Evolutionary conservation across 2,329 filamentous ascomycete genomes (phyloP), one percentile per base, ranked within the genome.

Genomic region (Sporothrix luriei): DNA sequence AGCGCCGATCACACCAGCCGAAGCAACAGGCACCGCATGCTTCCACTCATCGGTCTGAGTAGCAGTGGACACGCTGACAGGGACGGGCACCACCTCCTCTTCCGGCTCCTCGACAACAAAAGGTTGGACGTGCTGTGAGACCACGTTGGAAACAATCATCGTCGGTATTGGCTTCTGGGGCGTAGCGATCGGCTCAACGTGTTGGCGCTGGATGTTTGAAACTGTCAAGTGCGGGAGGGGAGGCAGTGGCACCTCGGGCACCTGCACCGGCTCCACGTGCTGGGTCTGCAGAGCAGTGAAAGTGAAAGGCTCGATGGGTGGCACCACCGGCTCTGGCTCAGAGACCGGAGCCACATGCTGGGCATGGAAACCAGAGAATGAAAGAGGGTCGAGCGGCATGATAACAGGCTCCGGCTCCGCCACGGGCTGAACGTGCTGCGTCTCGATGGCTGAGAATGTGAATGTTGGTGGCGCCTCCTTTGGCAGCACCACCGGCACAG

Each of bases 351-450:
- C 66, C n/a, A 71, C 66, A 9, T 75, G 71, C 71, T 80, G 75
- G 2, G 76, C 73, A 43, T 75, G 67, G 65, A 82, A 76, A 29
- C 75, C 72, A 0, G 80, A 71, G 3, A 73, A 10, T 11, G 33
- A 65, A 26, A 73, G 68, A 21, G 66, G 57, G n/a, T 65, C 69
- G 2, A 57, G 61, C 3, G 69, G 61, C 9, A 66, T 66, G 16
- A 68, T 29, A 29, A 68, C 51, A 11, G 48, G 70, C 68, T 77
- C 77, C 3, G 78, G 72, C 68, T 83, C 83, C 38, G 79, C 76
- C 6, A 75, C 64, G 1, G 83, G 83, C 73, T 83, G 80, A 19
- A 86, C 78, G 55, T 78, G 73, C 74, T 85, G 80, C 5, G 78
- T 77, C 49, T 82, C 79, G 21, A 87, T 81, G 1, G 72, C 74